These are phyloP conservation scores for Pulveroboletus sp. DNA, from an alignment of 768 basidiomycete species.

Conservation along the genomic window DNA sequence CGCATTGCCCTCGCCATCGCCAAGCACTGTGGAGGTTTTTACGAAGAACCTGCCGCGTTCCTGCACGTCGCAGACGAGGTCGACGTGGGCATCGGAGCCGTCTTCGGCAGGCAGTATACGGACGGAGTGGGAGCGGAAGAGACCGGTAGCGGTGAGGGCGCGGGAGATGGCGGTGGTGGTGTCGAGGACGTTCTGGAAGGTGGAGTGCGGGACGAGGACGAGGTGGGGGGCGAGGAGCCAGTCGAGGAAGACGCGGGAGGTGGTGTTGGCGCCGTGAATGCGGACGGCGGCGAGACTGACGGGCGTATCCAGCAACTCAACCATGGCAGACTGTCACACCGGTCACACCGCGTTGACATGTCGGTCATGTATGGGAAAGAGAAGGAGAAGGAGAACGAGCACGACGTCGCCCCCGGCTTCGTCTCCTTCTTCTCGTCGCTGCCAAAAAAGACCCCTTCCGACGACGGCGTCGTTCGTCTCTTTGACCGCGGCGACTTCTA, in stretches of 20 bases:
- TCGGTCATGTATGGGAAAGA: constrained; percentile 63
- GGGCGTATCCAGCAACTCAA: constrained; percentile 46
- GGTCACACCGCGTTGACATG: constrained; percentile 35
- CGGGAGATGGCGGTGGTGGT: constrained; percentile 64
- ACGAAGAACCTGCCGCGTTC: constrained; percentile 75
- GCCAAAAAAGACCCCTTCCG: constrained; percentile 58
- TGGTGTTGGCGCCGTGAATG: constrained; percentile 70
- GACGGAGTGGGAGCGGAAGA: constrained; percentile 67
- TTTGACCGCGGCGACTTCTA: constrained; percentile 85
- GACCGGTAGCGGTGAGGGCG: constrained; percentile 65
- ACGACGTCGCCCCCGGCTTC: constrained; percentile 54
- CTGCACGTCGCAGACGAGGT: constrained; percentile 71
- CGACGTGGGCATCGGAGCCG: constrained; percentile 59
- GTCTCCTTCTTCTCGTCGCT: constrained; percentile 62
- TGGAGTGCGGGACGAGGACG: constrained; percentile 9
- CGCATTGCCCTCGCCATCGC: constrained; percentile 91
- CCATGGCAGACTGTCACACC: constrained; percentile 19
- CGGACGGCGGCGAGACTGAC: constrained; percentile 72
- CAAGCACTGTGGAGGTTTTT: constrained; percentile 85
- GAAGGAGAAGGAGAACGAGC: constrained; percentile 49
- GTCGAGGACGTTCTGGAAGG: constrained; percentile 65
- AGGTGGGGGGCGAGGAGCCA: constrained; percentile 70
- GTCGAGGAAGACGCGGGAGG: constrained; percentile 77
- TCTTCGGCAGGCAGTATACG: constrained; percentile 55
- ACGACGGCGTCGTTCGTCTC: constrained; percentile 78